phyloP scores from a whole-genome alignment of 768 basidiomycete genomes.

The Tephrocybe sp. region DNA sequence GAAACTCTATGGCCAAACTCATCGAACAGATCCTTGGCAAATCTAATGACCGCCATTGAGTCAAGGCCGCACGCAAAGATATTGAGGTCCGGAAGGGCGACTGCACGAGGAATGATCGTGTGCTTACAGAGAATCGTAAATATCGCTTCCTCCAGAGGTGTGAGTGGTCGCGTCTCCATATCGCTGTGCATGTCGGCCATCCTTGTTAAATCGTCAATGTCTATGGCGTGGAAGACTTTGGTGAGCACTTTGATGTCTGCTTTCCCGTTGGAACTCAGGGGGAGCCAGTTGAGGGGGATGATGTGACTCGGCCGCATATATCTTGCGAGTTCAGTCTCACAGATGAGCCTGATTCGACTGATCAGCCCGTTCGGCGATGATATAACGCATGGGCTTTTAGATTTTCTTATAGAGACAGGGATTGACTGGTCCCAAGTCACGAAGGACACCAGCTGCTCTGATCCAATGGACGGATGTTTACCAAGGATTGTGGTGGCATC shows the following conservation, averaged over 20 bases:
- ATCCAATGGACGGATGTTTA: constrained; percentile 39
- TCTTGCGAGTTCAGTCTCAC: constrained; percentile 39
- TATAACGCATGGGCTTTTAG: constrained; percentile 16
- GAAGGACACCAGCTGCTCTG: constrained; percentile 45
- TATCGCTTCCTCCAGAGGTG: constrained; percentile 16
- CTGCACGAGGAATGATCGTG: constrained; percentile 15
- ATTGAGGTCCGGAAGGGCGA: constrained; percentile 22
- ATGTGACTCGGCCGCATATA: constrained; percentile 54
- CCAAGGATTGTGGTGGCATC: constrained; percentile 41
- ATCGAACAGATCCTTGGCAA: constrained; percentile 22
- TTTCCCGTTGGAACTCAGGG: constrained; percentile 39
- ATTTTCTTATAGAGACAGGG: constrained; percentile 35
- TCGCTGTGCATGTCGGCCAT: constrained; percentile 12
- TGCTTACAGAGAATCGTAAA: constrained; percentile 22
- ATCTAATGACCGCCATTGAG: constrained; percentile 27
- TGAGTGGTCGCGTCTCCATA: constrained; percentile 14
- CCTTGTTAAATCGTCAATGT: constrained; percentile 20
- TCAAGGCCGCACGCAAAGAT: constrained; percentile 30
- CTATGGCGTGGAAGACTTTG: constrained; percentile 25
- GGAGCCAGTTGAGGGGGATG: constrained; percentile 45
- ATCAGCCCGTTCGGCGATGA: constrained; percentile 26
- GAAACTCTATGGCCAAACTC: constrained; percentile 18
- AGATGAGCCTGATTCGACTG: constrained; percentile 29
- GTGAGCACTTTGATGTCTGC: constrained; percentile 32
- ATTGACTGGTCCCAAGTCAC: constrained; percentile 37